phyloP scores from a whole-genome alignment of 106 monocot genomes.

The Dendrobium catenatum region DNA sequence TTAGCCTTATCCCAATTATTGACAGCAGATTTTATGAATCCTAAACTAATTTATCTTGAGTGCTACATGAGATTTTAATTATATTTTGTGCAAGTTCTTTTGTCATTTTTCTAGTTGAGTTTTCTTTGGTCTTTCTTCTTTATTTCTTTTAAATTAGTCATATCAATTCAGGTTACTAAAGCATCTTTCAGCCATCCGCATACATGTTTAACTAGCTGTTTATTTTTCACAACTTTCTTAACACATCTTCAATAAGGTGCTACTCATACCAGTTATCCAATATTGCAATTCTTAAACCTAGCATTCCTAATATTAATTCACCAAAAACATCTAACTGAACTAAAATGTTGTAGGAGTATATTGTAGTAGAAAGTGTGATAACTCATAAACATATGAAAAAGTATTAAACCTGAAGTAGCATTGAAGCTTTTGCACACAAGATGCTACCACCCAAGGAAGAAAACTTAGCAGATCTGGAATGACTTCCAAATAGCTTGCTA shows the following conservation, averaged over 20 bases:
- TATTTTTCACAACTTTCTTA: background rate
- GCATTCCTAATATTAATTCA: background rate
- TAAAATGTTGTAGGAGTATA: background rate
- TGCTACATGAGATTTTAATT: background rate
- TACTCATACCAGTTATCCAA: background rate
- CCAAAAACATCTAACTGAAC: background rate
- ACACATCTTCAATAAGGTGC: background rate
- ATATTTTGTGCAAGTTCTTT: background rate
- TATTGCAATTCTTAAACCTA: background rate
- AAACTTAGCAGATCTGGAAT: slow-evolving; percentile 23
- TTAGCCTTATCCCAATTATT: background rate
- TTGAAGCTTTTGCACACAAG: slow-evolving; percentile 72
- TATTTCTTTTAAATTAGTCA: background rate
- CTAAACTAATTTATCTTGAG: background rate
- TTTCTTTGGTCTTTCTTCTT: background rate
- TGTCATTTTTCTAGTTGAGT: background rate
- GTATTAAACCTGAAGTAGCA: slow-evolving; percentile 51
- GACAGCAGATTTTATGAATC: background rate
- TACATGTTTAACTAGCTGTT: background rate
- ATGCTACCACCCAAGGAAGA: slow-evolving; percentile 39
- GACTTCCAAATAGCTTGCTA: slow-evolving; percentile 36
- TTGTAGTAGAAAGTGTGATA: background rate
- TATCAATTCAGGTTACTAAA: background rate
- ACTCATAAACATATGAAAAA: background rate
- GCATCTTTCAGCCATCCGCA: background rate